These are phyloP conservation scores for Botryosphaeria dothidea DNA, from an alignment of 2,329 filamentous ascomycete genomes.

Conservation along the genomic window DNA sequence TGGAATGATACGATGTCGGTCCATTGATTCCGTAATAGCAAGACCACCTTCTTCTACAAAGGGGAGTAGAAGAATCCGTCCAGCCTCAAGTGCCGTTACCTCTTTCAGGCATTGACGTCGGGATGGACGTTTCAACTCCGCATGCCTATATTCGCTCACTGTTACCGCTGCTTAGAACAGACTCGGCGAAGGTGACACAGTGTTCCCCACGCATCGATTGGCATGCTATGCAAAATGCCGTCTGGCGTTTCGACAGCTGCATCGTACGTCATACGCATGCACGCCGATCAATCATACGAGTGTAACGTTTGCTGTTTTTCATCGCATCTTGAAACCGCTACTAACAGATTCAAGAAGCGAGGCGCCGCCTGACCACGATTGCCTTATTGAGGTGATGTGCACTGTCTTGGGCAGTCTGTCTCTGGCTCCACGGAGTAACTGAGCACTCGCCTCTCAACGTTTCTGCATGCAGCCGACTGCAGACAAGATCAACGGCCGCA, in stretches of 20 bases:
- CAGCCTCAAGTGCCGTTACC: too few relatives aligned
- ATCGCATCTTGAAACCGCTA: neutral
- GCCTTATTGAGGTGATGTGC: neutral
- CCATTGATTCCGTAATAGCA: too few relatives aligned
- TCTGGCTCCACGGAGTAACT: conserved; percentile 4
- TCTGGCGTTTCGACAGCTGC: conserved; percentile 15
- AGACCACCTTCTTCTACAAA: too few relatives aligned
- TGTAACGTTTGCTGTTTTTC: conserved; percentile 9
- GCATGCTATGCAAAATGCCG: conserved; percentile 11
- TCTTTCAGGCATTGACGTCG: neutral
- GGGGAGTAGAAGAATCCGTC: too few relatives aligned
- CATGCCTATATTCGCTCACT: neutral
- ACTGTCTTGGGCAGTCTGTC: conserved; percentile 4
- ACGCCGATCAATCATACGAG: conserved; percentile 17
- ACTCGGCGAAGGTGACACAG: neutral
- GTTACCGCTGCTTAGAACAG: too few relatives aligned
- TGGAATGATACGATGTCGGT: too few relatives aligned
- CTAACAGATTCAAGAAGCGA: conserved; percentile 15
- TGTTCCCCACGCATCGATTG: neutral
- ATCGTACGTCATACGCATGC: conserved; percentile 12
- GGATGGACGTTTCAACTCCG: neutral
- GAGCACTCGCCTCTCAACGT: conserved; percentile 17
- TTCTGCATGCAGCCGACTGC: conserved; percentile 14
- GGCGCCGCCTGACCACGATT: conserved; percentile 8
- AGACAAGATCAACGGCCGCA: conserved; percentile 9